Evolutionary conservation across 2,329 filamentous ascomycete species (phyloP).

Genomic region (Sphaerulina vaccinii): DNA sequence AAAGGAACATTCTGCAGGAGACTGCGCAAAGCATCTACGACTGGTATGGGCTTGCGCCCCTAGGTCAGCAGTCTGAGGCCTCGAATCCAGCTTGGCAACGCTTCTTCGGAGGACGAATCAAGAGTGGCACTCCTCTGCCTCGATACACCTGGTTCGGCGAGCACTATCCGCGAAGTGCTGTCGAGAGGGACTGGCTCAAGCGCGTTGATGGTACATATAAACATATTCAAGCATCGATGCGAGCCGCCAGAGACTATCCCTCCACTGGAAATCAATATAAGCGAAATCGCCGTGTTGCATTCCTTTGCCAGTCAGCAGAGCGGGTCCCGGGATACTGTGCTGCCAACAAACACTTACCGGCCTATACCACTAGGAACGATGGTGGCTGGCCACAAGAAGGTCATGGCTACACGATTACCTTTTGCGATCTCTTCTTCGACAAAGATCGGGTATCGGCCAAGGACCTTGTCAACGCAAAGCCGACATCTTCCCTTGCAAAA

Average conservation of each 20-base stretch:
- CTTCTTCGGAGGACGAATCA: background rate
- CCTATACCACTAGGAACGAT: background rate
- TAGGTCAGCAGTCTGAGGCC: background rate
- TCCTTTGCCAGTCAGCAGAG: background rate
- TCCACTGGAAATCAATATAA: background rate
- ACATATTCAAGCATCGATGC: background rate
- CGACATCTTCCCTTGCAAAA: background rate
- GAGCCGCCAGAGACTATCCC: conserved; percentile 1
- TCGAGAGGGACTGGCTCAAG: background rate
- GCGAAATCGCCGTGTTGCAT: conserved; percentile 1
- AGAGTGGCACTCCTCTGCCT: background rate
- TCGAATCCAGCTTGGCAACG: background rate
- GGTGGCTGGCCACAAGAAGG: background rate
- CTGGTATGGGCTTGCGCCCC: background rate
- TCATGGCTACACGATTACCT: background rate
- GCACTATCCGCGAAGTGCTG: background rate
- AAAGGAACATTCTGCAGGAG: background rate
- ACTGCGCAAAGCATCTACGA: background rate
- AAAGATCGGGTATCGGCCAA: background rate
- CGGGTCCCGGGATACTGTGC: background rate
- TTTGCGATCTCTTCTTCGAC: conserved; percentile 1
- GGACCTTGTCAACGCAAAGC: background rate
- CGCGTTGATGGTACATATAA: background rate
- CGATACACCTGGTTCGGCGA: background rate
- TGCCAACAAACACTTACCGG: background rate